Percentiles rank a stretch among this genome's conserved stretches.
These are phyloP conservation scores for Millerozyma miso DNA, from an alignment of 805 yeast genomes.

Conservation along the genomic window DNA sequence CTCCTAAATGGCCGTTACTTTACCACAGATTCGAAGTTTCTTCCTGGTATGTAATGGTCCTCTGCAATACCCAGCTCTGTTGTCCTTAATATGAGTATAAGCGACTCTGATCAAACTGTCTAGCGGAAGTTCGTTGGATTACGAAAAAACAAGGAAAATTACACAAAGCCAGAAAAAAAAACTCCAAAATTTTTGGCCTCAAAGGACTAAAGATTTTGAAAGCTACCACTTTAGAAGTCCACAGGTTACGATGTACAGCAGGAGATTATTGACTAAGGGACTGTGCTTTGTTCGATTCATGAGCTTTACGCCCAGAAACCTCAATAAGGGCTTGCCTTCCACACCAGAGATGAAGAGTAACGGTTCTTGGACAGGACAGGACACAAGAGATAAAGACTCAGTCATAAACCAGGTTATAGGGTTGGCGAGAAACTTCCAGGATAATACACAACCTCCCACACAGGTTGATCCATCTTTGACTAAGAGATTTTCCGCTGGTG, in stretches of 20 bases:
- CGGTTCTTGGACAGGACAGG: slow-evolving; percentile 24
- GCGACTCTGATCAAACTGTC: background rate
- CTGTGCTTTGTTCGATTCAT: background rate
- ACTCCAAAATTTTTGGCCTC: background rate
- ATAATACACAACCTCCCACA: slow-evolving; percentile 30
- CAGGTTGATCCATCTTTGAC: slow-evolving; percentile 30
- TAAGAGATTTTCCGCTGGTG: slow-evolving; percentile 45
- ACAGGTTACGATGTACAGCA: background rate
- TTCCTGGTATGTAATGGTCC: background rate
- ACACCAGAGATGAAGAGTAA: slow-evolving; percentile 28
- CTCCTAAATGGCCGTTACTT: background rate
- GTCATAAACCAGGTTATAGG: slow-evolving; percentile 31
- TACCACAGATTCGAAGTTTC: background rate
- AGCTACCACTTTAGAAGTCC: background rate
- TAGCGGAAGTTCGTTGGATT: background rate
- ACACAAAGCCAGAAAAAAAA: slow-evolving; percentile 1
- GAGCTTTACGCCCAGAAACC: background rate
- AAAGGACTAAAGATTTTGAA: background rate
- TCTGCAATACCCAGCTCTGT: background rate
- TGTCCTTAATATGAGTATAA: background rate
- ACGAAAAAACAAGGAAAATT: background rate
- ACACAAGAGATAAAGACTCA: slow-evolving; percentile 11
- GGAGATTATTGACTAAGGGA: slow-evolving; percentile 1
- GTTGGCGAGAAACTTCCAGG: slow-evolving; percentile 29
- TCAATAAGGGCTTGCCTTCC: slow-evolving; percentile 19